These are phyloP conservation scores for Penicillium glabrum DNA, from an alignment of 2,329 filamentous ascomycete species.

Conservation along the genomic window DNA sequence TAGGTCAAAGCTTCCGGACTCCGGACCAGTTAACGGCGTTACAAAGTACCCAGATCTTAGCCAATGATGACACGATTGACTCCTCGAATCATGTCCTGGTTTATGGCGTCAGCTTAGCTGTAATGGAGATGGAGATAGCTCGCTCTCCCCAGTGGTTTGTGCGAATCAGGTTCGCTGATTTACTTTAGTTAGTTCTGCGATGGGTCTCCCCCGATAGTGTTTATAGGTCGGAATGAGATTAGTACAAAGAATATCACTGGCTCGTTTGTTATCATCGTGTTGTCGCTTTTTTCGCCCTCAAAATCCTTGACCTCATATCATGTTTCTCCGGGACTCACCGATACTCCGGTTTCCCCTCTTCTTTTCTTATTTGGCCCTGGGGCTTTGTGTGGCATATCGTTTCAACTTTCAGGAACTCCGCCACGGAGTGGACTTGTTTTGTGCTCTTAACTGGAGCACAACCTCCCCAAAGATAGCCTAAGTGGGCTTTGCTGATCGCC, in stretches of 20 bases:
- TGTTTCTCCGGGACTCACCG: background rate
- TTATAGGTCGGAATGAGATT: background rate
- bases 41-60: background rate
- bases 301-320: background rate
- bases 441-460: background rate
- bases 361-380: background rate
- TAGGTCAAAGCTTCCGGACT: constrained; percentile 20
- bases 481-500: constrained; percentile 12
- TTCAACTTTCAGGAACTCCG: background rate
- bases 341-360: background rate
- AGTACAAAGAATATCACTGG: constrained; percentile 4
- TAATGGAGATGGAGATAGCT: background rate
- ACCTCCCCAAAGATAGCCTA: background rate
- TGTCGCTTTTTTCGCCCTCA: background rate
- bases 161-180: background rate
- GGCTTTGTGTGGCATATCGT: background rate
- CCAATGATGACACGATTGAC: background rate
- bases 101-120: background rate
- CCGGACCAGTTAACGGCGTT: constrained; percentile 5
- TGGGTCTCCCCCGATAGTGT: background rate
- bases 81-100: background rate
- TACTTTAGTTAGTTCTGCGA: background rate
- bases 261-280: background rate
- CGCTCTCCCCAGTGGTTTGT: background rate
- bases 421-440: background rate